Base-by-base conservation (phyloP, 257 asterid genomes). In the Nemophila menziesii region DNA sequence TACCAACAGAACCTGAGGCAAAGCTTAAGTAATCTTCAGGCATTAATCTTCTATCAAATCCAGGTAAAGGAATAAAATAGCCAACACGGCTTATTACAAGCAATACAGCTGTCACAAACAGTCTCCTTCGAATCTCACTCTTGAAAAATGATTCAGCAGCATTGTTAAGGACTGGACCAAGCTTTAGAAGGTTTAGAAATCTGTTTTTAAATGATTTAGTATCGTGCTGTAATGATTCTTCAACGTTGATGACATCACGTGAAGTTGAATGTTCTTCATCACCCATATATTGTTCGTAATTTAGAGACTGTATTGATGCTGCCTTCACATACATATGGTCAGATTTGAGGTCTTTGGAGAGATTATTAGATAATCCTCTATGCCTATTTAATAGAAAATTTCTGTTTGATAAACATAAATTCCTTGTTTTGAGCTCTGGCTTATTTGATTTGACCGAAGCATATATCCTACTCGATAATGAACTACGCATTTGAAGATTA, bases 81-180 rank as follows among this genome's bases (percentile, higher is more conserved):
- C 98, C 96, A 27, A 84, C 58, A 43, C 98, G 95, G 58, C 98
- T 89, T 18, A 81, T 54, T 20, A 80, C 66, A 40, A 89, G 53
- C 57, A 89, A 67, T 12, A 70, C 64, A 58, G 85, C 93, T 20
- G 98, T 89, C 67, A 84, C 70, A 71, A 81, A 84, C 57, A 89
- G 68, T 79, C 98, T 75, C 62, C 93, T 74, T 11, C 98, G 71
- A 59, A 89, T 89, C 71, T 89, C 96, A 63, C 98, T 89, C 79
- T 84, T 89, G 77, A 89, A 89, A 72, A 89, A 80, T 7, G 94
- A 80, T 51, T 84, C 96, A 13, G 85, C 80, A 22, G 82, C 82
- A 68, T 61, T 65, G 49, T 72, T 74, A 38, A 84, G n/a, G 5
- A 84, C 79, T 15, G 98, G 76, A 49, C 98, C 93, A 38, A 89